Evolutionary conservation across 2,329 filamentous ascomycete species (phyloP).

Genomic region (Ophiosphaerella herpotricha): DNA sequence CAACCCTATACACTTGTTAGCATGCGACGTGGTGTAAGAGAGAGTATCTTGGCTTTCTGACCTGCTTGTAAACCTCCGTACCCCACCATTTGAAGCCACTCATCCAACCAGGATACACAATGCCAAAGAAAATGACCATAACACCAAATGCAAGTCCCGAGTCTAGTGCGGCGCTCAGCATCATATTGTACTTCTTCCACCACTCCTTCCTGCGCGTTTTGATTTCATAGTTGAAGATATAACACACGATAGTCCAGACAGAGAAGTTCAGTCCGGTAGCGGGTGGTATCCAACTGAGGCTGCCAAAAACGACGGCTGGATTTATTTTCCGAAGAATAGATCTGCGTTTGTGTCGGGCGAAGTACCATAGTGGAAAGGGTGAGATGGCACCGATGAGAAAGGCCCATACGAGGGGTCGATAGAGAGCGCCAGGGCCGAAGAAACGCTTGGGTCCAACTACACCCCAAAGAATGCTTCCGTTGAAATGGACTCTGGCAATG

Average conservation of each 20-base stretch:
- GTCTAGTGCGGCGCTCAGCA: conserved; percentile 79
- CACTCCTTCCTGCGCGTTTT: conserved; percentile 71
- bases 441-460: conserved; percentile 83
- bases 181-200: conserved; percentile 95
- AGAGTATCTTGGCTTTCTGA: conserved; percentile 12
- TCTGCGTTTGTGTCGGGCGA: conserved; percentile 60
- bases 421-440: conserved; percentile 76
- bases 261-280: conserved; percentile 83
- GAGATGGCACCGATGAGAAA: conserved; percentile 77
- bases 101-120: conserved; percentile 80
- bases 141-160: conserved; percentile 82
- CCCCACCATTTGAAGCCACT: conserved; percentile 83
- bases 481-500: conserved; percentile 86
- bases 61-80: conserved; percentile 78
- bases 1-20: conserved; percentile 60
- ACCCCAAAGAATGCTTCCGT: conserved; percentile 87
- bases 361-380: conserved; percentile 75
- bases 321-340: conserved; percentile 77
- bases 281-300: conserved; percentile 83
- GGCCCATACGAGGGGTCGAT: conserved; percentile 78
- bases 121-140: conserved; percentile 82
- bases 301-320: conserved; percentile 81
- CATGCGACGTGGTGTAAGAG: background rate
- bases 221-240: conserved; percentile 79
- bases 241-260: conserved; percentile 85